Evolutionary conservation across 2,329 filamentous ascomycete species (phyloP).

Genomic region (Aspergillus sp.): DNA sequence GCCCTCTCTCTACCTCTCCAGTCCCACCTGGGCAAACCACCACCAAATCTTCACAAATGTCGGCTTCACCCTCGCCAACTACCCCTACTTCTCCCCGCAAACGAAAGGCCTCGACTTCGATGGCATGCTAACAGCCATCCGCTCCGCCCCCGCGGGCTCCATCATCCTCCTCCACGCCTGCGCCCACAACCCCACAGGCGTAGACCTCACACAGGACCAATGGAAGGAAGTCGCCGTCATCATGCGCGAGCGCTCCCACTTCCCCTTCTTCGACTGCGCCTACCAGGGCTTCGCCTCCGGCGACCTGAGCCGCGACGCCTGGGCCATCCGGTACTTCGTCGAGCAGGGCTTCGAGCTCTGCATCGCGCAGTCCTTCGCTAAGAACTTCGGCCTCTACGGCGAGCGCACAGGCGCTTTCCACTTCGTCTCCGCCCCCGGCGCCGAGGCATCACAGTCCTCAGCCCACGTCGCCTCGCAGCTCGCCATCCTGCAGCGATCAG

Average conservation of each 20-base stretch:
- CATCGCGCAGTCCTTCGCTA: constrained; percentile 62
- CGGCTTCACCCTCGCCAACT: constrained; percentile 71
- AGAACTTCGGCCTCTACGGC: constrained; percentile 82
- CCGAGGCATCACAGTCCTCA: constrained; percentile 63
- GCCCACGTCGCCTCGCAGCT: constrained; percentile 79
- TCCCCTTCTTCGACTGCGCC: constrained; percentile 97
- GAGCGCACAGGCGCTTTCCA: constrained; percentile 97
- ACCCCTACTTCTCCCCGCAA: constrained; percentile 89
- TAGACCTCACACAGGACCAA: constrained; percentile 90
- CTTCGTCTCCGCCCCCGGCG: constrained; percentile 72
- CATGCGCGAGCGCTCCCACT: constrained; percentile 76
- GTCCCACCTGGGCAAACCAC: constrained; percentile 98
- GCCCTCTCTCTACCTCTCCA: constrained; percentile 82
- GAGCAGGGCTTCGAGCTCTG: constrained; percentile 78
- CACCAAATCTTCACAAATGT: constrained; percentile 98
- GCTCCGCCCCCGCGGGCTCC: constrained; percentile 71
- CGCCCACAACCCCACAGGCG: constrained; percentile 96
- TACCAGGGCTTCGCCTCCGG: constrained; percentile 98
- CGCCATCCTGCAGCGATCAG: constrained; percentile 89
- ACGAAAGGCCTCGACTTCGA: constrained; percentile 91
- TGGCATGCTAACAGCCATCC: constrained; percentile 75
- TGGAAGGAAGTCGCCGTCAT: constrained; percentile 86
- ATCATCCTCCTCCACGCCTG: constrained; percentile 92
- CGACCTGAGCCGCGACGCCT: constrained; percentile 78
- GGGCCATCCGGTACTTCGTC: constrained; percentile 91